Conservation (phyloP, 2,329 filamentous ascomycete genomes). For the Lasiodiplodia theobromae region DNA sequence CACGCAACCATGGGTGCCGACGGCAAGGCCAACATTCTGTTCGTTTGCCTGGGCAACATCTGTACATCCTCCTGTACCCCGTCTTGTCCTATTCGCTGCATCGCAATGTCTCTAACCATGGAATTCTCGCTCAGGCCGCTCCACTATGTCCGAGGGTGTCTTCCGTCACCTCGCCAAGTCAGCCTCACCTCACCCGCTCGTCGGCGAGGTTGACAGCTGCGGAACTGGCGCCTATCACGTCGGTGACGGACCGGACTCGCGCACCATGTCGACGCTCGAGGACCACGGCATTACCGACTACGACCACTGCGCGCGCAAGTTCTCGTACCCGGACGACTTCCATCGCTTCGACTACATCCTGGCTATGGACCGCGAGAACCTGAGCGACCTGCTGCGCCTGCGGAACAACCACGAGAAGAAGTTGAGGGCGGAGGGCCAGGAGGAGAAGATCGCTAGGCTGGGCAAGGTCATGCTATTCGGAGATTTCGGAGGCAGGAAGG, state of each 20-base stretch:
- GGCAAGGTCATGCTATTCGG: slow-evolving; percentile 81
- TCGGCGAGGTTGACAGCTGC: slow-evolving; percentile 81
- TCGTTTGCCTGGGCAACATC: slow-evolving; percentile 97
- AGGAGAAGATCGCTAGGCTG: slow-evolving; percentile 44
- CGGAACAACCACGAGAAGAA: slow-evolving; percentile 59
- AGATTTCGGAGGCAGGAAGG: slow-evolving; percentile 69
- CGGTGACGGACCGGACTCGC: slow-evolving; percentile 76
- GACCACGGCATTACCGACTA: slow-evolving; percentile 80
- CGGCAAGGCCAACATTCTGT: slow-evolving; percentile 73
- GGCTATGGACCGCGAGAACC: slow-evolving; percentile 89
- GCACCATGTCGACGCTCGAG: slow-evolving; percentile 81
- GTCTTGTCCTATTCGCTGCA: slow-evolving; percentile 43
- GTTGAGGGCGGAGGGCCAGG: slow-evolving; percentile 44
- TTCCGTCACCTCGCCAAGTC: slow-evolving; percentile 74
- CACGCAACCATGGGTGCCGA: slow-evolving; percentile 24
- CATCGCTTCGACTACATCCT: slow-evolving; percentile 89
- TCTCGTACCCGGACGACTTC: slow-evolving; percentile 74
- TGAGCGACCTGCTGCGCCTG: slow-evolving; percentile 71
- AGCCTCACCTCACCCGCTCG: slow-evolving; percentile 52
- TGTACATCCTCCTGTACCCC: slow-evolving; percentile 58
- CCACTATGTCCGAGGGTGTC: slow-evolving; percentile 95
- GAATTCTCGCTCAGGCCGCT: slow-evolving; percentile 60
- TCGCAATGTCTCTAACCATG: not conserved
- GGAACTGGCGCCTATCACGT: slow-evolving; percentile 90
- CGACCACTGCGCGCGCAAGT: slow-evolving; percentile 76